Base-by-base conservation (phyloP, 345 rosid species). In the Noccaea caerulescens region DNA sequence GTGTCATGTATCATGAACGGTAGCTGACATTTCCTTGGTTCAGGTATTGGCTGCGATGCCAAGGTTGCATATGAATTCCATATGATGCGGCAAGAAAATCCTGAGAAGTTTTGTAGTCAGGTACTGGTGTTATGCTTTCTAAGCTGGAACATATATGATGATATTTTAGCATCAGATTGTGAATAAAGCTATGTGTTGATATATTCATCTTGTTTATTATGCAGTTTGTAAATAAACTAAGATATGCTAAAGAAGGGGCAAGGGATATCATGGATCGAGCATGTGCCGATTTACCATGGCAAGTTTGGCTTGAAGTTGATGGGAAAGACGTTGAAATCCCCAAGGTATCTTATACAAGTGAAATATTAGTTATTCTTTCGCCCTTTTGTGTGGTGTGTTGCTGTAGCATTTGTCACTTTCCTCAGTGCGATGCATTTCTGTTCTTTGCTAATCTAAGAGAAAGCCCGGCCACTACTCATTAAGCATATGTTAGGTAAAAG, bases 21-120 rank as follows among this genome's bases (percentile, higher is more conserved):
- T 52, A 23, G 45, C 80, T 68, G 53, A 59, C 76, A 20, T 30
- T 80, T 57, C 34, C 8, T 37, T 71, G 72, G 53, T 73, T 23
- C 57, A 90, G 96, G 96, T 72, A 83, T 90, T 69, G 96, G 96
- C 49, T 90, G 96, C 56, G 96, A 90, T 80, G 96, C 96, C 4
- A 90, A 90, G 83, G 89, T 90, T 71, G 96, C 96, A 10, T 84
- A 87, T 79, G 93, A 90, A 45, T 87, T 90, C 80, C 96, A 90
- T 39, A 63, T 83, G 76, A 83, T 82, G 43, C 84, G 96, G 73
- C 87, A 86, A 78, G 96, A 90, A 81, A 86, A 86, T 69, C 96
- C 96, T 33, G 82, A 86, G 75, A 90, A 90, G 80, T 90, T 90
- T 73, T 82, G 82, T 75, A 90, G 85, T 80, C 89, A 83, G 93